Evolutionary conservation across 2,329 filamentous ascomycete species (phyloP), one percentile per base, ranked within the genome.

Genomic region (Monosporascus sp.): DNA sequence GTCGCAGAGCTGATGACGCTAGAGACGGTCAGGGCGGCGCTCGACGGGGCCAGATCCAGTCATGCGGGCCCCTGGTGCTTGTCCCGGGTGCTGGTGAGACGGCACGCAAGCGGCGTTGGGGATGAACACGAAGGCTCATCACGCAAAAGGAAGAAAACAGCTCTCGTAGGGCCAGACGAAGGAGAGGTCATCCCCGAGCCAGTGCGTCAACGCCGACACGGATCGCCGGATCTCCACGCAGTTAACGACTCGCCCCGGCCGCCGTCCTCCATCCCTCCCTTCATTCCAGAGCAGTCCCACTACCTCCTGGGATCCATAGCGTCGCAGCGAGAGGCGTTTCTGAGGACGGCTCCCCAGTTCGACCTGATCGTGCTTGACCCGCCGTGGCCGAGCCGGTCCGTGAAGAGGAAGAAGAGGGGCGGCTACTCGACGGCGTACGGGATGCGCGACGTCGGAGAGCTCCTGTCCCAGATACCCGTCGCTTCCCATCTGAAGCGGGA

Each of bases 351-450:
- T 2, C 76, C 79, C 20, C 62, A 67, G 7, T 91, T 93, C 67
- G 75, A 88, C 58, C 73, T 92, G 45, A 75, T 92, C 38, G 67
- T 91, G 7, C 72, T 92, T 20, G 89, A 93, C 64, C 90, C 90
- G 3, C 89, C 90, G 1, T 93, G 90, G 89, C 88, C 89, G 0
- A 93, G 91, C 64, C 81, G 85, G 46, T 92, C 88, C 6, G 89
- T 83, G 16, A 80, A 80, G 59, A 77, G 87, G 40, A 84, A 82
- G 62, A 76, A 64, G 20, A 24, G 41, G 49, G 69, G 72, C 63
- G 62, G 76, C 59, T 82, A 84, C 67, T 58, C 63, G 2, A 81
- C 77, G 6, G 76, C 77, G 5, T 64, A 72, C 49, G 71, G 71
- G 54, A 69, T 76, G 43, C 63, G 71, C 14, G 76, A 81, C 49